These are phyloP conservation scores for Mortierella sp. DNA, from an alignment of 371 early-diverging fungal species.

Conservation along the genomic window DNA sequence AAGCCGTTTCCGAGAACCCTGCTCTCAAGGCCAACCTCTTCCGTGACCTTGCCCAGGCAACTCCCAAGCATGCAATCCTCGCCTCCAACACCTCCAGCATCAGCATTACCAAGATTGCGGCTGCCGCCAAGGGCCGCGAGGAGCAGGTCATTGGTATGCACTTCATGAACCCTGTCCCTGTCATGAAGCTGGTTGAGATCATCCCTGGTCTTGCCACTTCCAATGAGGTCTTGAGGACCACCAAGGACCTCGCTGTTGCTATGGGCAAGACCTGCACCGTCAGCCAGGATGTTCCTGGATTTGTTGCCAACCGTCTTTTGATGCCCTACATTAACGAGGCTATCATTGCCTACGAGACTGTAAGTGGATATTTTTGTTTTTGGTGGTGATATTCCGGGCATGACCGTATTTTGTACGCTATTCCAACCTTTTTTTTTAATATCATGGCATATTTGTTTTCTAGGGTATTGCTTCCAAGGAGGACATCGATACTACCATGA, in stretches of 20 bases:
- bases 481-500: constrained; percentile 99
- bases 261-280: constrained; percentile 96
- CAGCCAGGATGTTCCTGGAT: constrained; percentile 94
- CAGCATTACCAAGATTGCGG: constrained; percentile 96
- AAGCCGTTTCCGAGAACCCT: constrained; percentile 96
- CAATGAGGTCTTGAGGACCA: constrained; percentile 73
- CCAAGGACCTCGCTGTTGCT: constrained; percentile 78
- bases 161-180: constrained; percentile 97
- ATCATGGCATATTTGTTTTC: constrained; percentile 1
- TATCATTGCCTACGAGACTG: constrained; percentile 86
- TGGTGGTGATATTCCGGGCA: not conserved
- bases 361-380: constrained; percentile 44
- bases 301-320: constrained; percentile 95
- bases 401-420: too few species aligned
- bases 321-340: constrained; percentile 99
- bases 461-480: constrained; percentile 92
- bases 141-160: constrained; percentile 91
- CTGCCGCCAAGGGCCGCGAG: constrained; percentile 85
- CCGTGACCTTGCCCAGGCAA: constrained; percentile 75
- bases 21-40: constrained; percentile 89
- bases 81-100: constrained; percentile 97
- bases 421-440: too few species aligned
- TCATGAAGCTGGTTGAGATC: constrained; percentile 98
- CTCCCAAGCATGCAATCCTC: constrained; percentile 83
- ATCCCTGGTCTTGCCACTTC: constrained; percentile 94